These are phyloP conservation scores for Lodderomyces theae DNA, from an alignment of 1,139 yeast species.

Conservation along the genomic window DNA sequence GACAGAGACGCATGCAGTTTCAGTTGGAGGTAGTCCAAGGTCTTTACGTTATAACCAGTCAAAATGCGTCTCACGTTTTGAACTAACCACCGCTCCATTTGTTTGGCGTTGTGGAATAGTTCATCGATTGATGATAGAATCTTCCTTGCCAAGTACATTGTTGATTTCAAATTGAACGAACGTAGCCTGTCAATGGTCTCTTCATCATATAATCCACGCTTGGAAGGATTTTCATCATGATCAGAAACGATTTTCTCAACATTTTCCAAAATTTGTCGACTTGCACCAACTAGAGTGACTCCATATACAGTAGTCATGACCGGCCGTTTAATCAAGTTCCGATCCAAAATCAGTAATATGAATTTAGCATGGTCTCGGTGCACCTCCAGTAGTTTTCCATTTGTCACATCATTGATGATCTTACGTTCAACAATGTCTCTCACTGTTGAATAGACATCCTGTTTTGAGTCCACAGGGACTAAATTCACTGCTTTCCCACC, in stretches of 20 bases:
- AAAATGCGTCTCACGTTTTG: conserved; percentile 30
- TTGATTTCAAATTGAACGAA: conserved; percentile 8
- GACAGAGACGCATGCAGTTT: not conserved
- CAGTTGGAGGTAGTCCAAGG: conserved; percentile 15
- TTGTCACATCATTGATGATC: conserved; percentile 15
- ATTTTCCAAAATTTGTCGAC: conserved; percentile 28
- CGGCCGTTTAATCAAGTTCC: conserved; percentile 43
- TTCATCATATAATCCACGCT: conserved; percentile 4
- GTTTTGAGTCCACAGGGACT: conserved; percentile 21
- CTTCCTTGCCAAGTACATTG: conserved; percentile 25
- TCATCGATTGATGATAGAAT: conserved; percentile 34
- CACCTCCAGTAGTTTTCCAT: conserved; percentile 3
- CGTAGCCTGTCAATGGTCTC: conserved; percentile 6
- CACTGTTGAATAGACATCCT: conserved; percentile 39
- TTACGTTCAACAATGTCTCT: conserved; percentile 25
- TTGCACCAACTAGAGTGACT: conserved; percentile 40
- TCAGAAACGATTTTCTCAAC: conserved; percentile 23
- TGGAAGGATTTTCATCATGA: conserved; percentile 14
- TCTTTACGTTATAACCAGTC: conserved; percentile 24
- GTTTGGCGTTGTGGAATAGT: conserved; percentile 34
- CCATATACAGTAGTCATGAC: conserved; percentile 52
- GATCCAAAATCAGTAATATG: conserved; percentile 21
- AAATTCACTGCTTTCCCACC: conserved; percentile 44
- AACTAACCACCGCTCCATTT: conserved; percentile 39
- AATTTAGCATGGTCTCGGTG: conserved; percentile 15